Conservation (phyloP, 2,329 filamentous ascomycete species). For the Penicillium freii region DNA sequence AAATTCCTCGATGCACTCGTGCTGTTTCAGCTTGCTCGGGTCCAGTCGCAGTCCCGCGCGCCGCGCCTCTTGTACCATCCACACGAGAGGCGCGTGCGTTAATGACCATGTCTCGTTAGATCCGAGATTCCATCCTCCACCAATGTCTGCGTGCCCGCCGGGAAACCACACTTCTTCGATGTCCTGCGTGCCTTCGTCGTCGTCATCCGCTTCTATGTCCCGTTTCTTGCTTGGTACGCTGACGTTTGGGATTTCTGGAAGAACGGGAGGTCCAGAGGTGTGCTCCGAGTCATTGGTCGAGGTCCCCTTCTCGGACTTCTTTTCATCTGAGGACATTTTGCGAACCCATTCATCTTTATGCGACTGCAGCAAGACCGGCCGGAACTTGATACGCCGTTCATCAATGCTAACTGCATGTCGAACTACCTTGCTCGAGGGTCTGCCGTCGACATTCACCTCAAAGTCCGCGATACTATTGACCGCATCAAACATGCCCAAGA, state of each 20-base stretch:
- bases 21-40: conserved; percentile 19
- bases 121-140: conserved; percentile 66
- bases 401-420: conserved; percentile 56
- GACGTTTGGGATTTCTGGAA: conserved; percentile 2
- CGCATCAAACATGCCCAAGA: conserved; percentile 29
- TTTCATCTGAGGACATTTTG: too few species aligned
- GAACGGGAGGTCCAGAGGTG: not conserved
- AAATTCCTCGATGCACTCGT: conserved; percentile 20
- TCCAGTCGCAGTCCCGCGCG: conserved; percentile 69
- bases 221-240: not conserved
- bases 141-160: conserved; percentile 71
- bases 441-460: conserved; percentile 7
- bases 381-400: conserved; percentile 54
- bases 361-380: conserved; percentile 20
- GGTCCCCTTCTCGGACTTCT: not conserved
- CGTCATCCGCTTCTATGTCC: not conserved
- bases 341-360: not conserved
- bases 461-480: conserved; percentile 28
- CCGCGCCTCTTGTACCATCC: conserved; percentile 64
- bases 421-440: conserved; percentile 46
- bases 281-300: not conserved
- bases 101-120: conserved; percentile 54
- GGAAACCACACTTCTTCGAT: conserved; percentile 72
- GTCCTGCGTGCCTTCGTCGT: conserved; percentile 49
- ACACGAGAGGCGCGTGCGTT: conserved; percentile 64